Evolutionary conservation across 2,329 filamentous ascomycete genomes (phyloP).

Genomic region (Aspergillus sergii): DNA sequence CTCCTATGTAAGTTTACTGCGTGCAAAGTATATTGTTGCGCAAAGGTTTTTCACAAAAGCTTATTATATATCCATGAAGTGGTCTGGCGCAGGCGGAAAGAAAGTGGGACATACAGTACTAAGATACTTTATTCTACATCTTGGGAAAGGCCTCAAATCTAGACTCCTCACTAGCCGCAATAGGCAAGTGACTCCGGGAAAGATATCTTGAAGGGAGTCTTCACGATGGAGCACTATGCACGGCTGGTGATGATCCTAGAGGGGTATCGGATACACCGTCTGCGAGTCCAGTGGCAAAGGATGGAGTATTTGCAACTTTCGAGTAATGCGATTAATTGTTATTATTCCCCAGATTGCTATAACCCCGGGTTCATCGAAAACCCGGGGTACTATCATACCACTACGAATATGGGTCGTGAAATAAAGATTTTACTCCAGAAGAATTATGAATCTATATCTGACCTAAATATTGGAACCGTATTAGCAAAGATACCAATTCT

Average conservation of each 20-base stretch:
- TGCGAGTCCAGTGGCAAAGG: too few species aligned
- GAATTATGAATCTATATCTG: rapidly evolving
- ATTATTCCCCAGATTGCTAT: not conserved
- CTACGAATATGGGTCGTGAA: not conserved
- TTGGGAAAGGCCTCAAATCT: not conserved
- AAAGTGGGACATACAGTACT: too few species aligned
- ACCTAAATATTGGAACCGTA: not conserved
- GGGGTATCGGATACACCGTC: too few species aligned
- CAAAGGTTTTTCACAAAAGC: too few species aligned
- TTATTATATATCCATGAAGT: too few species aligned
- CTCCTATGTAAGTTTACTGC: too few species aligned
- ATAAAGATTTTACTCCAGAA: not conserved
- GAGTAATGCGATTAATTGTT: not conserved
- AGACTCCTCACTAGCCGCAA: not conserved
- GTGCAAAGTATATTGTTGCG: too few species aligned
- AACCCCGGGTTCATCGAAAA: not conserved
- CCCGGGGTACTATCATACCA: not conserved
- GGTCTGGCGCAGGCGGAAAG: too few species aligned
- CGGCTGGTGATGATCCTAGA: not conserved
- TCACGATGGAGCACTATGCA: not conserved
- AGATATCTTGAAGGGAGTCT: not conserved
- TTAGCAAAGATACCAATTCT: not conserved
- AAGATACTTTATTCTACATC: too few species aligned
- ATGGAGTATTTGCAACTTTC: not conserved
- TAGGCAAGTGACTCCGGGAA: not conserved